Evolutionary conservation across 768 basidiomycete species (phyloP).

Genomic region (Scleroderma citrinum): DNA sequence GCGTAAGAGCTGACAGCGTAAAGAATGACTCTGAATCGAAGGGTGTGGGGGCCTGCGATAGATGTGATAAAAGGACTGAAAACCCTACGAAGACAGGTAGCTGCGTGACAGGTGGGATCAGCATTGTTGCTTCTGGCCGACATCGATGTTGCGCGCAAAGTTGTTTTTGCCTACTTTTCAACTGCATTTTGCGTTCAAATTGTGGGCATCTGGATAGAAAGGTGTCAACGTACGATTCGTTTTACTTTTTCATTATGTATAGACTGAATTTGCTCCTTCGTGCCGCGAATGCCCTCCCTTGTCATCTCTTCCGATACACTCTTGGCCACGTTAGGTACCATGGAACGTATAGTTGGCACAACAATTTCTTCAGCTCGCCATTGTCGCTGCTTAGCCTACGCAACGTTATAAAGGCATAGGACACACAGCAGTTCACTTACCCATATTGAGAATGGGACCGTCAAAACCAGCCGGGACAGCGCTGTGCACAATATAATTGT

Average conservation of each 20-base stretch:
- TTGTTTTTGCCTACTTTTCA: slow-evolving; percentile 49
- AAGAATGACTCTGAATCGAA: slow-evolving; percentile 76
- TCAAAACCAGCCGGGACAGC: slow-evolving; percentile 48
- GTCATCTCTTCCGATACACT: slow-evolving; percentile 45
- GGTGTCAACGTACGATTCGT: slow-evolving; percentile 35
- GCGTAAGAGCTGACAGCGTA: slow-evolving; percentile 62
- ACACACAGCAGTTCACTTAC: slow-evolving; percentile 30
- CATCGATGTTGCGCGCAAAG: slow-evolving; percentile 58
- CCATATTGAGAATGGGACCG: slow-evolving; percentile 75
- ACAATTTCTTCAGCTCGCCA: slow-evolving; percentile 57
- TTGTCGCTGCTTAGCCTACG: slow-evolving; percentile 55
- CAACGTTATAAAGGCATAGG: slow-evolving; percentile 7
- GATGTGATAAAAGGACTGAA: slow-evolving; percentile 49
- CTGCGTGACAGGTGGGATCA: slow-evolving; percentile 59
- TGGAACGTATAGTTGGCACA: slow-evolving; percentile 47
- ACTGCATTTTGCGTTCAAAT: slow-evolving; percentile 28
- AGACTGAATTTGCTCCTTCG: slow-evolving; percentile 44
- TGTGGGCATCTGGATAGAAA: not conserved
- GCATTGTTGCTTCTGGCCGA: slow-evolving; percentile 49
- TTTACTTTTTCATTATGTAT: slow-evolving; percentile 44
- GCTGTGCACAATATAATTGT: slow-evolving; percentile 70
- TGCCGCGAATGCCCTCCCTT: slow-evolving; percentile 45
- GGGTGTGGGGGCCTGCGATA: slow-evolving; percentile 53
- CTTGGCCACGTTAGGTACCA: slow-evolving; percentile 37
- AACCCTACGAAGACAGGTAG: slow-evolving; percentile 68